A percentile compares a stretch with the other conserved stretches of the same genome.
phyloP scores from a whole-genome alignment of 306 rosid genomes.

The Cicer pinnatifidum region DNA sequence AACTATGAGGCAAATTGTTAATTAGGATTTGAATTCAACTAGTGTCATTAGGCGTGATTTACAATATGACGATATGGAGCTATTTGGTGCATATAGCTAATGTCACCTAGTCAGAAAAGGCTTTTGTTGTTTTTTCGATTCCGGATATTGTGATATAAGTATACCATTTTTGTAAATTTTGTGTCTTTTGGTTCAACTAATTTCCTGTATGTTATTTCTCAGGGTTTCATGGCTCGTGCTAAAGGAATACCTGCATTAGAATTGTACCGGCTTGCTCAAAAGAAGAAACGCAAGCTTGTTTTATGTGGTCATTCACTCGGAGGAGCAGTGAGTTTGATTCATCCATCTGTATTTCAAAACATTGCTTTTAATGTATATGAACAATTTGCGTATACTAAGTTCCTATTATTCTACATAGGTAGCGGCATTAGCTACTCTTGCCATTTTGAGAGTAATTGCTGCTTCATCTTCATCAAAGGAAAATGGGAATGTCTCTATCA shows the following conservation, averaged over 20 bases:
- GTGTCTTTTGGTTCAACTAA: slow-evolving; percentile 12
- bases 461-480: slow-evolving; percentile 88
- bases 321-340: slow-evolving; percentile 82
- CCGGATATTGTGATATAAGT: slow-evolving; percentile 25
- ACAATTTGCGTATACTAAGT: slow-evolving; percentile 37
- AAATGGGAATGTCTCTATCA: slow-evolving; percentile 68
- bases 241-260: slow-evolving; percentile 98
- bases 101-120: not conserved
- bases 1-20: not conserved
- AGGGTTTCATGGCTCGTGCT: slow-evolving; percentile 99
- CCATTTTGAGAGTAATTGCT: slow-evolving; percentile 95
- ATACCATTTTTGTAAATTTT: not conserved
- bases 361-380: slow-evolving; percentile 19
- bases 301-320: slow-evolving; percentile 98
- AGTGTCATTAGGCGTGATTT: slow-evolving; percentile 1
- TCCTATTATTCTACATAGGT: slow-evolving; percentile 60
- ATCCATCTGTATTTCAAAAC: slow-evolving; percentile 27
- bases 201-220: slow-evolving; percentile 32
- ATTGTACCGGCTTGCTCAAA: slow-evolving; percentile 92
- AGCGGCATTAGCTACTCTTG: slow-evolving; percentile 94
- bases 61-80: not conserved
- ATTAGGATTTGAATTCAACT: slow-evolving; percentile 4
- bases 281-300: slow-evolving; percentile 91
- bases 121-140: slow-evolving; percentile 2
- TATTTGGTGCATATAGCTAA: slow-evolving; percentile 20